A percentile compares a stretch with the other conserved stretches of the same genome.
Conservation (phyloP, 306 rosid species). For the Lagenaria siceraria region DNA sequence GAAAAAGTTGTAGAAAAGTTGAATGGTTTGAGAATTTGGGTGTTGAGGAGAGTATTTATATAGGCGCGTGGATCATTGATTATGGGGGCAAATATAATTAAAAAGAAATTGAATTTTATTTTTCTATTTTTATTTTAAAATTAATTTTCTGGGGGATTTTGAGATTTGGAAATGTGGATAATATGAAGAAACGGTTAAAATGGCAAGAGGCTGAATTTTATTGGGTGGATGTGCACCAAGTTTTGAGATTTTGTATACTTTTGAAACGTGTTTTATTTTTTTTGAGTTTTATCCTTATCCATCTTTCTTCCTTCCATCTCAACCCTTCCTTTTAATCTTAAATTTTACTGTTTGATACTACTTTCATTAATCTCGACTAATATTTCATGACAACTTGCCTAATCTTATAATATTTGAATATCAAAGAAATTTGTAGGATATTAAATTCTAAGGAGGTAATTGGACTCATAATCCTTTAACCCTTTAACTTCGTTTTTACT, state of each 20-base stretch:
- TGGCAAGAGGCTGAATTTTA: neutral
- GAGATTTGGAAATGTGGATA: neutral
- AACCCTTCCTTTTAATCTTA: no score
- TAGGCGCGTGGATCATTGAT: neutral
- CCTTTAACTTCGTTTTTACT: no score
- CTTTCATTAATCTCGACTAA: no score
- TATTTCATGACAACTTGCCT: no score
- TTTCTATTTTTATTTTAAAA: no score
- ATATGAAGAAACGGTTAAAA: neutral
- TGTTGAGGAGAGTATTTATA: neutral
- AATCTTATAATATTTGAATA: no score
- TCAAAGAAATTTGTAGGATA: no score
- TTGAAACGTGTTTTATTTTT: neutral
- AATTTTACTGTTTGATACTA: no score
- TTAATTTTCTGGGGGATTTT: no score
- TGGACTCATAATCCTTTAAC: no score
- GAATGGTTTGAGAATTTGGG: neutral
- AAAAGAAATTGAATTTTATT: no score
- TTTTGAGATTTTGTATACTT: neutral
- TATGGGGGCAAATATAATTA: neutral
- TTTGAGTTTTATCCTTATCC: slow-evolving; percentile 8
- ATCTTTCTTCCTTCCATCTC: neutral
- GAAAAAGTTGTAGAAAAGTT: neutral
- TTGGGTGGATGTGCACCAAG: slow-evolving; percentile 3
- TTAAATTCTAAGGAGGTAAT: no score